Base-by-base conservation (phyloP, 768 basidiomycete genomes). In the Pulveroboletus frians region DNA sequence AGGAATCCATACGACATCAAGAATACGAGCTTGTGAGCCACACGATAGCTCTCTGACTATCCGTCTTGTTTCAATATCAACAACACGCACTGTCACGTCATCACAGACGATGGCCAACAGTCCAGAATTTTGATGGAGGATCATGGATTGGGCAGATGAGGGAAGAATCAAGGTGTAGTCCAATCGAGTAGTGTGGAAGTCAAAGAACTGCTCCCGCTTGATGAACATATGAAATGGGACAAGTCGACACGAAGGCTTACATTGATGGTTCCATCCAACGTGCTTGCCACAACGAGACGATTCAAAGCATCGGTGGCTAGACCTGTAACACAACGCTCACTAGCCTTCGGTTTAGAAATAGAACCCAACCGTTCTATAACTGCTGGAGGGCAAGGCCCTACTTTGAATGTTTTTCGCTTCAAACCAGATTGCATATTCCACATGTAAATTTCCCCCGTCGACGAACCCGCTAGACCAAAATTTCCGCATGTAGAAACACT, bases 381-480 rank as follows among this genome's bases (percentile, higher is more conserved):
- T 52, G 80, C 80, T 18, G 75, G 66, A 20, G 86, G 85, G 59
- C 77, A 79, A 18, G 76, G 66, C 0, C 85, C 86, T 20, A 95
- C 61, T 52, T 75, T 71, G 64, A 89, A 97, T 2, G 77, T 75
- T 69, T 87, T 89, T 39, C 95, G 77, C 57, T 80, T 79, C 50
- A 93, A 78, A 2, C 96, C 96, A 4, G 89, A 92, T 67, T 99
- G 95, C 83, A 99, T 83, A 64, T 97, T 99, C 88, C 92, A 98
- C 85, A 94, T 85, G 50, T 81, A 68, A 34, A 98, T 86, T 21
- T 76, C 76, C 2, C 90, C 88, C 0, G 80, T 84, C 2, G 89
- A 88, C 1, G 87, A 86, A 21, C 92, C 83, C 4, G 82, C 91
- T 10, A 98, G 67, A 26, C 88, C 91, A 63, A 97, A 99, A 62